phyloP scores from a whole-genome alignment of 139 green algal species.

The Chlorella vulgaris region DNA sequence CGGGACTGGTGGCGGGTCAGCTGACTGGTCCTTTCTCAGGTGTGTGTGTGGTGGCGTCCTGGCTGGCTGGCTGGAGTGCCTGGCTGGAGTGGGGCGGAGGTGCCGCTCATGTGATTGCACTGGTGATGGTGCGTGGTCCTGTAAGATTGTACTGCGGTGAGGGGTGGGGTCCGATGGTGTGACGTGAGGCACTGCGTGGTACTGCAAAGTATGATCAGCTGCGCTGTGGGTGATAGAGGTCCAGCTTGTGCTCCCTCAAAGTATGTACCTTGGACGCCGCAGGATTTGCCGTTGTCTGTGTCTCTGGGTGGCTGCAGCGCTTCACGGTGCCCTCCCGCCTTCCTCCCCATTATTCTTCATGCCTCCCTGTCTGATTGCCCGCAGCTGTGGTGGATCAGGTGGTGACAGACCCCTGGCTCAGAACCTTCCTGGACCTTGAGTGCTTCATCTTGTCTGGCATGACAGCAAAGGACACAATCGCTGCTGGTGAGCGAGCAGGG shows the following conservation, averaged over 20 bases:
- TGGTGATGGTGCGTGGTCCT: not conserved
- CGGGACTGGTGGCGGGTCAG: constrained; percentile 58
- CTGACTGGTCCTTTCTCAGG: constrained; percentile 84
- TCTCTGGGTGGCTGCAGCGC: not conserved
- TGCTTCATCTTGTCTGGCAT: constrained; percentile 96
- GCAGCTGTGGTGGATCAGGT: constrained; percentile 53
- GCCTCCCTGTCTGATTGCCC: not conserved
- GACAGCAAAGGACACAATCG: constrained; percentile 82
- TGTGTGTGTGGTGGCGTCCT: not conserved
- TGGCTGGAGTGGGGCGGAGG: not conserved
- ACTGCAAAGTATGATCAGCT: no score
- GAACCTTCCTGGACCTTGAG: constrained; percentile 94
- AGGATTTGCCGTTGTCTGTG: not conserved
- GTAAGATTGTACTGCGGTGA: no score
- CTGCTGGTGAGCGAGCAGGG: not conserved
- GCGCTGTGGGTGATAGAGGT: no score
- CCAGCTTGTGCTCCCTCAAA: no score
- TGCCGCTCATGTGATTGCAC: no score
- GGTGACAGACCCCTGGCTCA: constrained; percentile 86
- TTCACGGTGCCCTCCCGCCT: not conserved
- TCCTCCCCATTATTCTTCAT: not conserved
- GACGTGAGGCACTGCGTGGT: no score
- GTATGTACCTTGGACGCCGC: not conserved
- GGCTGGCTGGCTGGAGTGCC: not conserved
- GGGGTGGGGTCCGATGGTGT: no score